Evolutionary conservation across 169 alveolate genomes (phyloP), one percentile per base, ranked within the genome.

Genomic region (Plasmodium malariae): DNA sequence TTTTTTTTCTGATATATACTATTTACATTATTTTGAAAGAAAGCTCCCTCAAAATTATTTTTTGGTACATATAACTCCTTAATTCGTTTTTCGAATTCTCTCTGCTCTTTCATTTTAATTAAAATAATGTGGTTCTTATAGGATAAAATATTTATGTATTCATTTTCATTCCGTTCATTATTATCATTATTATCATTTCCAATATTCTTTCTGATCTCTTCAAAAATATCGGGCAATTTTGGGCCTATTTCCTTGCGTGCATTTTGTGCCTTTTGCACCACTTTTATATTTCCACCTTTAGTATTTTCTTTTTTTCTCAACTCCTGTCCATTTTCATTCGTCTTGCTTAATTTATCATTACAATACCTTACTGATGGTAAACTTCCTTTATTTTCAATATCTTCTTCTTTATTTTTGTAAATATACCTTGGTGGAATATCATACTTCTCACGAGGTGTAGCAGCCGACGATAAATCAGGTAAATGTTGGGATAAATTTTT

Each of bases 31-130:
- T 86, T 70, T 24, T 45, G 57, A 70, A 40, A 86, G 70, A 70
- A 86, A 34, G 87, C 92, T 21, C 92, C 92, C 57, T 86, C 92
- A 49, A 86, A 86, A 62, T 86, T 86, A 70, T 55, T 86, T 59
- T 86, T 86, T n/a, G 92, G 87, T 65, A 14, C 70, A 86, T 86
- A 71, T 26, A 26, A 32, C 26, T 69, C 73, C 40, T 70, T 59
- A 28, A 86, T 86, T 24, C 26, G 21, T 36, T 55, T 70, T 70
- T 86, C 87, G 43, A 57, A 86, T n/a, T 40, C 48, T 49, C 70
- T 86, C 21, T 70, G 74, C 37, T 86, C 92, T 71, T 86, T 62
- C 69, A 57, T 57, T 69, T 86, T 86, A 30, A 70, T 21, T 37
- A 68, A 55, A 69, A 86, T 86, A 51, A 86, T 65, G 43, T 65